Evolutionary conservation across 176 grass and related monocot genomes (phyloP).

Genomic region (Oryza coarctata): DNA sequence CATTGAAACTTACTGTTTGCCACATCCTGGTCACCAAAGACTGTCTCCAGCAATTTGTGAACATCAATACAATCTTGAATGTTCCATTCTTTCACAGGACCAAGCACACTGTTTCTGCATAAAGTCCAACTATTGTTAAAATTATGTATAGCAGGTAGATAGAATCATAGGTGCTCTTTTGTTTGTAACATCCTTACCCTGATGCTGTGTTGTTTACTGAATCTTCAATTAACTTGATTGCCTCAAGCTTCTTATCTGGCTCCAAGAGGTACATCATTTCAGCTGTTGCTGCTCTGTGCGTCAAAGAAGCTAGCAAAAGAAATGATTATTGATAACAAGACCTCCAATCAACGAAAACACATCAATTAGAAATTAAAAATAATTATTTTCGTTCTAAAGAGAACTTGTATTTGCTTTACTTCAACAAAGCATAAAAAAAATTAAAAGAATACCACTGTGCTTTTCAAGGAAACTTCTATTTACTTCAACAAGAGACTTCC

Average conservation of each 20-base stretch:
- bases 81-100: conserved; percentile 65
- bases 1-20: conserved; percentile 66
- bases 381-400: conserved; percentile 65
- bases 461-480: conserved; percentile 79
- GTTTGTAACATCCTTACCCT: conserved; percentile 54
- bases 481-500: conserved; percentile 79
- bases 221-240: conserved; percentile 95
- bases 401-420: conserved; percentile 56
- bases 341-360: not conserved
- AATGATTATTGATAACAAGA: conserved; percentile 9
- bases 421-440: conserved; percentile 54
- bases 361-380: not conserved
- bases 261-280: conserved; percentile 93
- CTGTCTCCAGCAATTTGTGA: conserved; percentile 75
- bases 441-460: conserved; percentile 62
- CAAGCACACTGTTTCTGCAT: conserved; percentile 55
- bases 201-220: conserved; percentile 62
- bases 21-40: conserved; percentile 60
- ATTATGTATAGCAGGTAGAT: not conserved
- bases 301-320: conserved; percentile 64
- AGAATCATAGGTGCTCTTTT: not conserved
- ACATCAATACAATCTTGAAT: conserved; percentile 84
- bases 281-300: conserved; percentile 78
- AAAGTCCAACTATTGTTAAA: conserved; percentile 24
- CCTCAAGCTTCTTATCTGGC: conserved; percentile 72